phyloP scores from a whole-genome alignment of 164 flowering plant genomes.

The Macadamia integrifolia region DNA sequence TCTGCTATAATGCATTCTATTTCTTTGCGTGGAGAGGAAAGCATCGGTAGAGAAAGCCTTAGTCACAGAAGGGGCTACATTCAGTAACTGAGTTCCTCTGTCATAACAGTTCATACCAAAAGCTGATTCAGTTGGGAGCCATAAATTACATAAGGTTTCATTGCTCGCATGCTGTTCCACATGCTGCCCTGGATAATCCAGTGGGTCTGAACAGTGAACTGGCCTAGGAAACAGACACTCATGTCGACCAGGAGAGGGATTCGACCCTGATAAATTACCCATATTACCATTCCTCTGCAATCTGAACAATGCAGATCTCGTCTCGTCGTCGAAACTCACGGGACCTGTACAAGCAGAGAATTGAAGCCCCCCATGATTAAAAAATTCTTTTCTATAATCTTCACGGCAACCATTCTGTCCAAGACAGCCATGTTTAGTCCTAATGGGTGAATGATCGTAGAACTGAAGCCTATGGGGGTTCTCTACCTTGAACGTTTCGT shows the following conservation, averaged over 20 bases:
- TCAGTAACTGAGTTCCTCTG: slow-evolving; percentile 8
- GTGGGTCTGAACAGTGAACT: not conserved
- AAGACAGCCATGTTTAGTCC: slow-evolving; percentile 16
- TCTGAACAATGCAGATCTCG: slow-evolving; percentile 14
- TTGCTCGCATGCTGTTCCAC: slow-evolving; percentile 12
- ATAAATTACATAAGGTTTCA: slow-evolving; percentile 7
- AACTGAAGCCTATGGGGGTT: slow-evolving; percentile 19
- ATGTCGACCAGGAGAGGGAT: slow-evolving; percentile 5
- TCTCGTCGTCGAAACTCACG: slow-evolving; percentile 13
- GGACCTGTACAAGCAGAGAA: slow-evolving; percentile 5
- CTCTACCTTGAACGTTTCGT: slow-evolving; percentile 3
- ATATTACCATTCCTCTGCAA: slow-evolving; percentile 10
- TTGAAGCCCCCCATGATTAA: slow-evolving; percentile 14
- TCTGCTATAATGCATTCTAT: slow-evolving; percentile 13
- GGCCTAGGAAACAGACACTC: slow-evolving; percentile 9
- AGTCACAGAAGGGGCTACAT: slow-evolving; percentile 6
- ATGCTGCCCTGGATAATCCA: slow-evolving; percentile 12
- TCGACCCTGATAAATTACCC: slow-evolving; percentile 15
- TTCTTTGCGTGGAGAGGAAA: slow-evolving; percentile 8
- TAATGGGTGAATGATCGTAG: slow-evolving; percentile 1
- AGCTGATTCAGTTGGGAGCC: not conserved
- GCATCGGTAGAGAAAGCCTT: slow-evolving; percentile 23
- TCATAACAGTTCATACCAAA: slow-evolving; percentile 9
- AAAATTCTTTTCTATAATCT: slow-evolving; percentile 13
- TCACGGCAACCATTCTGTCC: slow-evolving; percentile 19